Evolutionary conservation across 2,329 filamentous ascomycete genomes (phyloP), one percentile per base, ranked within the genome.

Genomic region (Exutisphaerella laricina): DNA sequence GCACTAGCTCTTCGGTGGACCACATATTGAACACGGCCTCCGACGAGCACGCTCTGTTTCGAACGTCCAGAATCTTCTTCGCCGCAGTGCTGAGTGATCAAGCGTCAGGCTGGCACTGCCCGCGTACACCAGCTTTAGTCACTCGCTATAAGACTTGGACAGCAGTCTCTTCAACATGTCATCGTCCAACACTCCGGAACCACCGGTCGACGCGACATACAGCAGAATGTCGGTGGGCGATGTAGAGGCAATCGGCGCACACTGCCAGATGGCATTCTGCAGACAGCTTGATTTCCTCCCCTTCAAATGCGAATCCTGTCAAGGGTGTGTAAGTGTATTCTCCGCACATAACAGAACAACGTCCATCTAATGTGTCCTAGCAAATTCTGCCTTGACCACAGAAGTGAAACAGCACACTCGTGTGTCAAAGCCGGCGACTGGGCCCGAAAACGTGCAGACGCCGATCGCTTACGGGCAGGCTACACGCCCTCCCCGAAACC

Each of bases 281-380:
- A 84, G 89, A 63, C 85, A 92, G 62, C 85, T 97, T 48, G 92
- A 97, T 68, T 97, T 98, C 66, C 79, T 98, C 4, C 92, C 92
- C 3, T 97, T 97, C 67, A 77, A 81, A 61, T 98, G 92, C 70
- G 86, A 94, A 63, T 92, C 85, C 55, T 98, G 92, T 70, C 77
- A 70, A 58, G 73, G 74, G 69, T 73, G 58, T 29, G 61, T 54
- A 9, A 37, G 45, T 35, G 17, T 18, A 31, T 18, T 36, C 29
- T 13, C 12, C 22, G 13, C 14, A 8, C 14, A 34, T 14, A 10
- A 26, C 2, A 6, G 12, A 17, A 16, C 29, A 12, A 23, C 5
- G 6, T 13, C 28, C 41, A 21, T 43, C 46, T 46, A 16, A 35
- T 37, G 23, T 22, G 7, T 22, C 17, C 5, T 41, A 59, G 57